Evolutionary conservation across 164 flowering plant genomes (phyloP), one percentile per base, ranked within the genome.

Genomic region (Nymphaea thermarum): DNA sequence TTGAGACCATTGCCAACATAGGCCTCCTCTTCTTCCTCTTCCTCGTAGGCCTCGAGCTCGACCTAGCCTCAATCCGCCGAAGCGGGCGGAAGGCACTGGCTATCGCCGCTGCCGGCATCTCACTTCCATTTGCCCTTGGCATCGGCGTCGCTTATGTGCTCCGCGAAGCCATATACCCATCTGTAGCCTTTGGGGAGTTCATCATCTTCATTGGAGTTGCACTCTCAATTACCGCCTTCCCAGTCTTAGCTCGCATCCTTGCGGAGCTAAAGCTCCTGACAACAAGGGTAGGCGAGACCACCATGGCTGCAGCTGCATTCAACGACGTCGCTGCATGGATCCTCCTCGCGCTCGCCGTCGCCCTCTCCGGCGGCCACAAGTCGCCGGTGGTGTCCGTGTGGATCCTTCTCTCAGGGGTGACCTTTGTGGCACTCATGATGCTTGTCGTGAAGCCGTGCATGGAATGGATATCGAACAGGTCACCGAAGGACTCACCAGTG

Each of bases 401-500:
- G 75, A 72, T 77, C 17, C 69, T 77, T 15, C 75, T 88, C 16
- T 82, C 82, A 1, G 87, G 89, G 0, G 71, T 71, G 5, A 87
- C 72, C 0, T 88, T 88, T 59, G 90, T 90, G 2, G 72, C 47
- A 8, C 81, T 83, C 75, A 78, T 80, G 85, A 41, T 90, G 68
- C 5, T 77, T 0, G 77, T 69, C 0, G 64, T 88, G 18, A 76
- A 81, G 42, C 91, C 87, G 5, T 76, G 62, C 2, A 81, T 90
- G 86, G 71, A 61, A 0, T 78, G 85, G 83, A 75, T 85, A 16
- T 82, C 82, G 4, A 68, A 72, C 25, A 73, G 78, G n/a, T 71
- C 84, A 3, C 68, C 79, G 25, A 82, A 76, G 42, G 57, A 69
- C 3, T 78, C 78, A 25, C 11, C 67, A 5, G 80, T 83, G 2